phyloP scores from a whole-genome alignment of 2,329 filamentous ascomycete species.

The Chalara sp. region DNA sequence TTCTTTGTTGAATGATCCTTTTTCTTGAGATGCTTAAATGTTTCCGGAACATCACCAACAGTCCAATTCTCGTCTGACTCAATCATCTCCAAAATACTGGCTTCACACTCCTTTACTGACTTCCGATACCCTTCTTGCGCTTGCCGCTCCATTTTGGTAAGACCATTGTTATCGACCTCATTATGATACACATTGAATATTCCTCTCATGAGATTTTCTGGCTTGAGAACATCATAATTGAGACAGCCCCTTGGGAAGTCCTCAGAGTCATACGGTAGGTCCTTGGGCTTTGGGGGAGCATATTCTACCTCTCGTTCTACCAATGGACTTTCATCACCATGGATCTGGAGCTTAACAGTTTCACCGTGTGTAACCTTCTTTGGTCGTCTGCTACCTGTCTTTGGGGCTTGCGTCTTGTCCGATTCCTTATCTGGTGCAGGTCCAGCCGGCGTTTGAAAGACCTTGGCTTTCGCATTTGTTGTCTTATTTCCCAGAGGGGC shows the following conservation, averaged over 20 bases:
- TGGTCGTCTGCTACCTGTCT: conserved; percentile 49
- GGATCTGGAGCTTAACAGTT: conserved; percentile 56
- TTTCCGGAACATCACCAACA: conserved; percentile 47
- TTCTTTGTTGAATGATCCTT: conserved; percentile 11
- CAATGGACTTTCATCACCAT: conserved; percentile 41
- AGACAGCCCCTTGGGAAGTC: conserved; percentile 53
- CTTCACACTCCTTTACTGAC: conserved; percentile 50
- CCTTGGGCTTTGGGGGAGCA: conserved; percentile 66
- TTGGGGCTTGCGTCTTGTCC: conserved; percentile 53
- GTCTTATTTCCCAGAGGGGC: conserved; percentile 91
- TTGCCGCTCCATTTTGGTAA: conserved; percentile 55
- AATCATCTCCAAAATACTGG: conserved; percentile 60
- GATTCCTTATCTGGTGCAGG: conserved; percentile 51
- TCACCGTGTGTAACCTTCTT: conserved; percentile 48
- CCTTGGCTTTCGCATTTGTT: conserved; percentile 81
- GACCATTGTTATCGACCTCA: conserved; percentile 61
- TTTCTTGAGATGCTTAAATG: conserved; percentile 26
- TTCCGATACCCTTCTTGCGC: conserved; percentile 40
- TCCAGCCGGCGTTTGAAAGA: conserved; percentile 58
- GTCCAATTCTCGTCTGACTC: conserved; percentile 49
- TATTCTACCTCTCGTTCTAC: conserved; percentile 79
- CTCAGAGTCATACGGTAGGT: conserved; percentile 63
- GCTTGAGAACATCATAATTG: conserved; percentile 51
- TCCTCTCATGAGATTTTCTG: conserved; percentile 52
- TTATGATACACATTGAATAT: conserved; percentile 56